Base-by-base conservation (phyloP, 768 basidiomycete species). In the Auricularia cornea region DNA sequence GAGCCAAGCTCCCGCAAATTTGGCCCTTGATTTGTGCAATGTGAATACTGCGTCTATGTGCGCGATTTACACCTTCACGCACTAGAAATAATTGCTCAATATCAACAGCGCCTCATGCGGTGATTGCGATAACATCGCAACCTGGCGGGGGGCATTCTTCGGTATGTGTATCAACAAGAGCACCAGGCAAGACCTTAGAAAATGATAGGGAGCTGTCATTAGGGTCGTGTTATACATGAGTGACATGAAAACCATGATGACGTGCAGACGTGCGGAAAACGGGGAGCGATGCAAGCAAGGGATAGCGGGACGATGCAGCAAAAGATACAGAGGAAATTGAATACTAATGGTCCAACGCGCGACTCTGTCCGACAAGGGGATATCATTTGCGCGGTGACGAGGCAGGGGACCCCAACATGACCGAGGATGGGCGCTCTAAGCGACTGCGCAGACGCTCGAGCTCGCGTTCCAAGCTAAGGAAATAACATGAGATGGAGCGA, bases 381-480 rank as follows among this genome's bases (percentile, higher is more conserved):
- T 62, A 59, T 32, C 33, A 62, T 57, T 76, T 77, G 38, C 77
- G 68, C 26, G 77, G 77, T 8, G 77, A 78, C 63, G 69, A 70
- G 28, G 70, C 68, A 2, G 76, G 74, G 4, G 76, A 75, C 29
- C 70, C 70, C 30, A 78, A 62, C 12, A 57, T 16, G n/a, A 72
- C 68, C 30, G 77, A 78, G 10, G 81, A 75, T 3, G 87, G 84
- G 67, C 85, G 79, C 60, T 83, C 86, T 4, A 88, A 78, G 59
- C 86, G 82, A 70, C 79, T 81, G n/a, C 84, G 81, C 44, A 88
- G 76, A 41, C 87, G 77, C 70, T 89, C 88, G n/a, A 88, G 77
- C 70, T 88, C 87, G 18, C 83, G 80, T 65, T 88, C 85, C 35
- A 87, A 76, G 51, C 85, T 87, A 65, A 38, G 60, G 32, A 52